Evolutionary conservation across 352 stramenopile species (phyloP), one percentile per base, ranked within the genome.

Genomic region (Globisporangium carolinianum): DNA sequence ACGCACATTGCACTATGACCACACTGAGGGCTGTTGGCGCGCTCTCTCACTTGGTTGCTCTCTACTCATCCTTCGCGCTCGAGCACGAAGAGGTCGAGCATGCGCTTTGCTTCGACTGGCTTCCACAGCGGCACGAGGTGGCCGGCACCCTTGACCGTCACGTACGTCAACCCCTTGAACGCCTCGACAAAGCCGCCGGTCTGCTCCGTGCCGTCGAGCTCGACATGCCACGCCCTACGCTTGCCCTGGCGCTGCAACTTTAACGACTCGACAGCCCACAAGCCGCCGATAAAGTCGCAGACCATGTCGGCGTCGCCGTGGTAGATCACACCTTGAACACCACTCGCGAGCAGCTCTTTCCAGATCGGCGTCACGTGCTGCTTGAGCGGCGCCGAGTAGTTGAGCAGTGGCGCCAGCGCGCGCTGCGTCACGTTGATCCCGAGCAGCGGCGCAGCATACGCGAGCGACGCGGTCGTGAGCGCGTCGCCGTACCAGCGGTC

Each of bases 101-200:
- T 87, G 63, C 77, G 69, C 62, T 84, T 83, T 18, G 79, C 74
- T 53, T 86, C 75, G 14, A 74, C 57, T 5, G 79, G 79, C 61
- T 97, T 91, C 65, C 78, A 86, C 63, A 78, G 75, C 0, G 89
- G 91, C 52, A 97, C 90, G 57, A 97, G 75, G 63, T 97, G 89
- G 14, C 93, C 93, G 0, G 87, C 86, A 11, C 89, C 91, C 54
- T 94, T 90, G 58, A 98, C 91, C 0, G 90, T 98, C 51, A 97
- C 58, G 66, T 94, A 98, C 32, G 67, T 79, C 14, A 97, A 58
- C n/a, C 71, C 75, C 36, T 91, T 62, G 61, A 94, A 97, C 38
- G 69, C 74, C 37, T 94, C 79, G 5, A 94, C 67, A 52, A 96
- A 91, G 6, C 90, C 90, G 10, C 72, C 90, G 12, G 88, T 89